Conservation (phyloP, 345 rosid species). For the Moringa oleifera region DNA sequence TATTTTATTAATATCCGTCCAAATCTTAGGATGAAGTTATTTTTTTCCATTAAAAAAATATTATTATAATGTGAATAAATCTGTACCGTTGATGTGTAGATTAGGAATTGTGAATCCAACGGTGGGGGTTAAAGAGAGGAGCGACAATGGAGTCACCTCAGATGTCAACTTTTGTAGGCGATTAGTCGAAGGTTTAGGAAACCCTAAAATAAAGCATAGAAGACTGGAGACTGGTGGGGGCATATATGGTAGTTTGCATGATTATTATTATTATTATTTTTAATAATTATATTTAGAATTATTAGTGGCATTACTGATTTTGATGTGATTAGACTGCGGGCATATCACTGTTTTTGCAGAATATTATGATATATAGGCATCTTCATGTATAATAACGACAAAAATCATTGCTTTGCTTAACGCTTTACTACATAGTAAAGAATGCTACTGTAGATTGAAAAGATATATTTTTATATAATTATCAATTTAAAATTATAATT, state of each 20-base stretch:
- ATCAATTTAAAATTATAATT: too few species aligned
- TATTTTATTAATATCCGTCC: too few species aligned
- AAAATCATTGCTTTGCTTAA: conserved; percentile 24
- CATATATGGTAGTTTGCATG: too few species aligned
- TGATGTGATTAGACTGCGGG: conserved; percentile 51
- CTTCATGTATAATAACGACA: conserved; percentile 27
- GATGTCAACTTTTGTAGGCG: neutral
- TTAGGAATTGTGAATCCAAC: neutral
- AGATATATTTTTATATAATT: too few species aligned
- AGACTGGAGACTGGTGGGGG: too few species aligned
- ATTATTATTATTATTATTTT: too few species aligned
- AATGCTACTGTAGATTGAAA: too few species aligned
- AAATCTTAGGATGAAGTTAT: too few species aligned
- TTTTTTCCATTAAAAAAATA: too few species aligned
- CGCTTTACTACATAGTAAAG: too few species aligned
- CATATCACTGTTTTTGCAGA: conserved; percentile 38
- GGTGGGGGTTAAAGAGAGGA: neutral
- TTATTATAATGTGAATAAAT: too few species aligned
- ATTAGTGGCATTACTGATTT: conserved; percentile 37
- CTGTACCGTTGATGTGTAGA: neutral
- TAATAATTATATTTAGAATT: too few species aligned
- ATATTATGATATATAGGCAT: conserved; percentile 21
- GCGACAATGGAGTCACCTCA: conserved; percentile 16
- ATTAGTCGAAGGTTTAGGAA: conserved; percentile 3
- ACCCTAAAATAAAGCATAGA: neutral